Evolutionary conservation across 495 filamentous ascomycete species (phyloP).

Genomic region (Trichoderma virens): DNA sequence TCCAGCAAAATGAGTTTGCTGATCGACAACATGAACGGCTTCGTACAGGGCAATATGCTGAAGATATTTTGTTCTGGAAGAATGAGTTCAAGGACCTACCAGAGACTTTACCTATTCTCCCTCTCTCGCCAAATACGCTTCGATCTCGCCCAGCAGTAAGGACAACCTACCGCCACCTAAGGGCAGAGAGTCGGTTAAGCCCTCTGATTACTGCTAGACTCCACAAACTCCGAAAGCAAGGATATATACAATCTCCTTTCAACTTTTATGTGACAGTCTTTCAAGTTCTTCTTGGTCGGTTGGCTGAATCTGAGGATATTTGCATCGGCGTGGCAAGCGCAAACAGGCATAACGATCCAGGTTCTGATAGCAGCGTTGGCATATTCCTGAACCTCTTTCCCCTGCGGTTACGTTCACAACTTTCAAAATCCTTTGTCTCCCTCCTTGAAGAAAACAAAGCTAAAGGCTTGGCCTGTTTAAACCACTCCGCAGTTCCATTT

Average conservation of each 20-base stretch:
- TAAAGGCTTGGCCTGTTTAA: conserved; percentile 7
- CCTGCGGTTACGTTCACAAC: conserved; percentile 12
- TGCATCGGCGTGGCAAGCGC: conserved; percentile 39
- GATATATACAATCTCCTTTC: conserved; percentile 14
- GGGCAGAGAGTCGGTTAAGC: neutral
- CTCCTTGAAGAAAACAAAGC: neutral
- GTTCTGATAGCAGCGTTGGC: conserved; percentile 14
- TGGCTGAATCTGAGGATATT: conserved; percentile 23
- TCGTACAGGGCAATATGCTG: conserved; percentile 8
- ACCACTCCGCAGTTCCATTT: conserved; percentile 22
- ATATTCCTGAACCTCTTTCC: conserved; percentile 21
- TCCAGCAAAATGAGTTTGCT: too few relatives aligned
- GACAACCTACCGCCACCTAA: conserved; percentile 12
- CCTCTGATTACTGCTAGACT: conserved; percentile 8
- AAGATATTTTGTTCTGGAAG: conserved; percentile 28
- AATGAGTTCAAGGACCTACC: conserved; percentile 22
- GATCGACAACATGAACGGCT: neutral
- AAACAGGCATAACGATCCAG: conserved; percentile 18
- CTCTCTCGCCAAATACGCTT: conserved; percentile 12
- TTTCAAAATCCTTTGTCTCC: conserved; percentile 11
- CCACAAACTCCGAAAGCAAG: conserved; percentile 10
- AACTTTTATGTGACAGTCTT: conserved; percentile 21
- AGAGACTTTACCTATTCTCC: conserved; percentile 28
- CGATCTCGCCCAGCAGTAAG: conserved; percentile 10
- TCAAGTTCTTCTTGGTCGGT: conserved; percentile 16